A percentile compares a stretch with the other conserved stretches of the same genome.
These are phyloP conservation scores for Blastocystis hominis DNA, from an alignment of 352 stramenopile genomes.

Conservation along the genomic window DNA sequence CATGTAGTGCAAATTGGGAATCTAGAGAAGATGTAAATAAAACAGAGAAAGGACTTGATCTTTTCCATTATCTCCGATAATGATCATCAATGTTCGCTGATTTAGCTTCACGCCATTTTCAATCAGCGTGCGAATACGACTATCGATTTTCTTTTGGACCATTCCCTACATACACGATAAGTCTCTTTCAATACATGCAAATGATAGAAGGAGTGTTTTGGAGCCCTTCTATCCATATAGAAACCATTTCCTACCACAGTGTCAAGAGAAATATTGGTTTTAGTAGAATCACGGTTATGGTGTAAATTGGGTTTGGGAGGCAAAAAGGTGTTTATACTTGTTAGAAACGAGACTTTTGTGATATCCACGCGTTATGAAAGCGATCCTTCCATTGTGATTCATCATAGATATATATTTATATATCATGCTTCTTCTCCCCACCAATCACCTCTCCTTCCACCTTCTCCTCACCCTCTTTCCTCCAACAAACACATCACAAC, in stretches of 20 bases:
- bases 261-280: not conserved
- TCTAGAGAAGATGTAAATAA: conserved; percentile 58
- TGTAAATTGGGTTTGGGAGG: too few relatives aligned
- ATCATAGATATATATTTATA: not conserved
- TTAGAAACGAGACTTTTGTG: too few relatives aligned
- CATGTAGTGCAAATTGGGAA: conserved; percentile 97
- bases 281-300: too few relatives aligned
- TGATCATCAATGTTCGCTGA: conserved; percentile 88
- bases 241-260: not conserved
- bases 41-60: conserved; percentile 74
- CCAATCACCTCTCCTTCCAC: not conserved
- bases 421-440: not conserved
- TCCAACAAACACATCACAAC: conserved; percentile 33
- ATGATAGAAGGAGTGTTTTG: not conserved
- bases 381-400: not conserved
- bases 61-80: conserved; percentile 96
- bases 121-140: conserved; percentile 88
- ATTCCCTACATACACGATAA: conserved; percentile 67
- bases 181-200: not conserved
- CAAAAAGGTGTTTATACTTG: too few relatives aligned
- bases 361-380: not conserved
- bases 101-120: conserved; percentile 89
- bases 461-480: not conserved
- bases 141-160: conserved; percentile 98
- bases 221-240: not conserved